Conservation (phyloP, 768 basidiomycete species). For the Multifurca ochricompacta region DNA sequence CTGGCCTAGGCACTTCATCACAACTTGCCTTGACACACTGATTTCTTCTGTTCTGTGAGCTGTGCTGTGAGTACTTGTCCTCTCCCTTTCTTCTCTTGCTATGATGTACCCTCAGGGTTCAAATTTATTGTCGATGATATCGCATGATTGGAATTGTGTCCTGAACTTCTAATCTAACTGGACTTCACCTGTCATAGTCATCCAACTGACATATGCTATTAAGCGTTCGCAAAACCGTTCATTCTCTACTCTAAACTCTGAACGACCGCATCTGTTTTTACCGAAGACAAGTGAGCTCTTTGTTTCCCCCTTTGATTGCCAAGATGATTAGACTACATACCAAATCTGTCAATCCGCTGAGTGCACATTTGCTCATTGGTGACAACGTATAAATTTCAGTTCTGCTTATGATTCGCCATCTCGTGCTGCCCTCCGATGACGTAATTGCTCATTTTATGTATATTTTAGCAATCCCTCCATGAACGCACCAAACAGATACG, state of each 20-base stretch:
- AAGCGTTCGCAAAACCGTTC: not conserved
- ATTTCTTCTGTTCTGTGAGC: too few species aligned
- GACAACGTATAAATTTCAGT: slow-evolving; percentile 24
- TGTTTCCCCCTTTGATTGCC: not conserved
- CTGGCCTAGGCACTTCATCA: too few species aligned
- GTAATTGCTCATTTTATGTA: not conserved
- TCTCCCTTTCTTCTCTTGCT: not conserved
- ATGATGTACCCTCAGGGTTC: slow-evolving; percentile 44
- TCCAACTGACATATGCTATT: not conserved
- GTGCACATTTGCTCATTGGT: slow-evolving; percentile 27
- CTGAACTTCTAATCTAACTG: slow-evolving; percentile 32
- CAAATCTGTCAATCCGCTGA: slow-evolving; percentile 54
- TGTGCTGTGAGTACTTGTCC: slow-evolving; percentile 18
- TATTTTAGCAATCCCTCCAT: slow-evolving; percentile 32
- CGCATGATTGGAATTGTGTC: slow-evolving; percentile 43
- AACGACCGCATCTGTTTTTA: slow-evolving; percentile 1
- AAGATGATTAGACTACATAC: slow-evolving; percentile 30
- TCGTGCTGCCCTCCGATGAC: not conserved
- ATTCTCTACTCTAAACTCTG: not conserved
- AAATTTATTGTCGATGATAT: slow-evolving; percentile 63
- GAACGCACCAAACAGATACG: slow-evolving; percentile 94
- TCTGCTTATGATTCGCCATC: slow-evolving; percentile 20
- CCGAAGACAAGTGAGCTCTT: slow-evolving; percentile 3
- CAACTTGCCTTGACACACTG: too few species aligned
- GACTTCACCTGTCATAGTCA: not conserved